These are phyloP conservation scores for Boletus pseudopeckii DNA, from an alignment of 768 basidiomycete species.

Conservation along the genomic window DNA sequence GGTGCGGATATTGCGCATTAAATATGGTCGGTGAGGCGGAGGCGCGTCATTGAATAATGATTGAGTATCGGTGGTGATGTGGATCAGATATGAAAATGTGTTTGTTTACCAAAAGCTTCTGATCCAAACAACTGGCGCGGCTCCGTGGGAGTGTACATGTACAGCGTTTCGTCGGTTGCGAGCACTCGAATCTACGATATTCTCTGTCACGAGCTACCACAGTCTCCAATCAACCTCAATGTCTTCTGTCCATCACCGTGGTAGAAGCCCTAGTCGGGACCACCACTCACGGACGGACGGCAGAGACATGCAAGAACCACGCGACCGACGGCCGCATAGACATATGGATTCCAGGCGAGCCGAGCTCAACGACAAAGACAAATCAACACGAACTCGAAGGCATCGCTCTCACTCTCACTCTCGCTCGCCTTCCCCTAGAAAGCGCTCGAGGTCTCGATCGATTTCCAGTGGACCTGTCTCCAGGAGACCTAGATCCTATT, in stretches of 20 bases:
- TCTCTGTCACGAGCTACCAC: background rate
- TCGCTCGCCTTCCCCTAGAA: slow-evolving; percentile 19
- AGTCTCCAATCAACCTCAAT: slow-evolving; percentile 4
- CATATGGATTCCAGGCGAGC: slow-evolving; percentile 10
- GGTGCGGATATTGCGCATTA: slow-evolving; percentile 29
- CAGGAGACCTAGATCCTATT: slow-evolving; percentile 17
- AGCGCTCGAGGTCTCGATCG: slow-evolving; percentile 27
- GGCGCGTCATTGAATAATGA: slow-evolving; percentile 5
- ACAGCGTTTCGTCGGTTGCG: background rate
- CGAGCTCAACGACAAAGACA: slow-evolving; percentile 9
- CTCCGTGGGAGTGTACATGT: too few relatives aligned
- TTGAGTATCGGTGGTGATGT: slow-evolving; percentile 12
- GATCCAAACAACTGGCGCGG: slow-evolving; percentile 24
- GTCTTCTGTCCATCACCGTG: slow-evolving; percentile 22
- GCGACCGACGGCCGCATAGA: slow-evolving; percentile 19
- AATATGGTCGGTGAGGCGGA: slow-evolving; percentile 6
- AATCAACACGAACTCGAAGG: slow-evolving; percentile 1
- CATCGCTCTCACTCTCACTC: slow-evolving; percentile 26
- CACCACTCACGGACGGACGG: slow-evolving; percentile 9
- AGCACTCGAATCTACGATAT: background rate
- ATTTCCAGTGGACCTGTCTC: slow-evolving; percentile 17
- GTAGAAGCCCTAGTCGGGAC: slow-evolving; percentile 24
- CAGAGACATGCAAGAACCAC: slow-evolving; percentile 16
- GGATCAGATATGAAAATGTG: slow-evolving; percentile 11
- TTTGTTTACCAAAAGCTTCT: slow-evolving; percentile 29